Percentiles rank a stretch among this genome's conserved stretches.
Conservation (phyloP, 345 rosid species). For the Citropsis articulata region DNA sequence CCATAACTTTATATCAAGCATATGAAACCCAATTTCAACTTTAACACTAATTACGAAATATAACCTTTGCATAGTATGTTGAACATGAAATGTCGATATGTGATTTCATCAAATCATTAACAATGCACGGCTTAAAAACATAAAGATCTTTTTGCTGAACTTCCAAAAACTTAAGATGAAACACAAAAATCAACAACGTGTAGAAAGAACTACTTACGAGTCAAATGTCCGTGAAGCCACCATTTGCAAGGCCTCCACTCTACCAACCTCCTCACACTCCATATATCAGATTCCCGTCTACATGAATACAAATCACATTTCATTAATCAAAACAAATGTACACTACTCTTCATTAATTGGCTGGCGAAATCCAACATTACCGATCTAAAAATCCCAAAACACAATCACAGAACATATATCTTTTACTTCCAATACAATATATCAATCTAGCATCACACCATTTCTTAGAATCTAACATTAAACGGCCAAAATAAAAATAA, state of each 20-base stretch:
- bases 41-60: neutral
- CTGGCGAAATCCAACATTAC: neutral
- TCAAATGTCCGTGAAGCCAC: slow-evolving; percentile 74
- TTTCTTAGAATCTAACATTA: neutral
- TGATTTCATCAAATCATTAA: neutral
- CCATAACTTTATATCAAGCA: neutral
- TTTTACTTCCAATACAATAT: neutral
- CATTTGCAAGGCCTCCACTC: slow-evolving; percentile 98
- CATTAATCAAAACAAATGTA: neutral
- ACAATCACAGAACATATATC: neutral
- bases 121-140: neutral
- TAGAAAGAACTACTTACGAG: slow-evolving; percentile 38
- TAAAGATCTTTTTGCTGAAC: neutral
- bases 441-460: neutral
- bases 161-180: neutral
- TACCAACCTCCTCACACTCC: slow-evolving; percentile 67
- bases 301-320: slow-evolving; percentile 1
- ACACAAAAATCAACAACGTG: neutral
- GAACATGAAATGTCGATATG: neutral
- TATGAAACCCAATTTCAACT: neutral
- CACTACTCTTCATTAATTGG: neutral
- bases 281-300: slow-evolving; percentile 57
- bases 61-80: neutral
- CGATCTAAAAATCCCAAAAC: neutral
- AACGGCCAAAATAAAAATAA: neutral